Percentiles rank a stretch among this genome's conserved stretches.
Conservation (phyloP, 2,329 filamentous ascomycete genomes). For the Colletotrichum sp. region DNA sequence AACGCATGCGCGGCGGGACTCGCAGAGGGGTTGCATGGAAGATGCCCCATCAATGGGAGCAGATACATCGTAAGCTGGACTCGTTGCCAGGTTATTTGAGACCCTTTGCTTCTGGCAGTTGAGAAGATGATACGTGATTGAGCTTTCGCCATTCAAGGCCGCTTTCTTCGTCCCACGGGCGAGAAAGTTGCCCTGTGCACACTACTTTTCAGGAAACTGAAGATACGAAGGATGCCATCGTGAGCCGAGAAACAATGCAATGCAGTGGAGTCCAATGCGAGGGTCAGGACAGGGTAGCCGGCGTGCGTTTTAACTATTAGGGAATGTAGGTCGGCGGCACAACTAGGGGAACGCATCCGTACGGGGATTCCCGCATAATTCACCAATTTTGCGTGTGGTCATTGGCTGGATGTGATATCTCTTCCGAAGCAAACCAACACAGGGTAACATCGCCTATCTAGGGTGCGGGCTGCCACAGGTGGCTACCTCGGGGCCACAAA, state of each 20-base stretch:
- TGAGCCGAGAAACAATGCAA: background rate
- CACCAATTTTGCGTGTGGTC: background rate
- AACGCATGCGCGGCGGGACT: background rate
- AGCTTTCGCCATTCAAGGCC: no score
- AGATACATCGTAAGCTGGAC: background rate
- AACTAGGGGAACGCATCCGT: background rate
- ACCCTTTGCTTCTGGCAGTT: no score
- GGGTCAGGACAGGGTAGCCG: background rate
- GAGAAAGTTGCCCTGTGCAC: no score
- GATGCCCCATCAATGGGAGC: background rate
- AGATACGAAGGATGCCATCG: background rate
- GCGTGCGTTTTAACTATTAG: background rate
- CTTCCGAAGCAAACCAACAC: background rate
- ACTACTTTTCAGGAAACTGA: no score
- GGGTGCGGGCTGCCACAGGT: background rate
- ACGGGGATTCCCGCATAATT: background rate
- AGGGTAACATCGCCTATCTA: background rate
- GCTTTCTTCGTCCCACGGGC: no score
- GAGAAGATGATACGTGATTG: no score
- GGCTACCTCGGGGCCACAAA: no score
- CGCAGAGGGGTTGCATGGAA: background rate
- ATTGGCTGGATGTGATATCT: background rate
- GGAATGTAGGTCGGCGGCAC: background rate
- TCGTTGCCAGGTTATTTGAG: background rate
- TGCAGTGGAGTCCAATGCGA: accelerated